Base-by-base conservation (phyloP, 805 yeast species). In the Yarrowia divulgata region DNA sequence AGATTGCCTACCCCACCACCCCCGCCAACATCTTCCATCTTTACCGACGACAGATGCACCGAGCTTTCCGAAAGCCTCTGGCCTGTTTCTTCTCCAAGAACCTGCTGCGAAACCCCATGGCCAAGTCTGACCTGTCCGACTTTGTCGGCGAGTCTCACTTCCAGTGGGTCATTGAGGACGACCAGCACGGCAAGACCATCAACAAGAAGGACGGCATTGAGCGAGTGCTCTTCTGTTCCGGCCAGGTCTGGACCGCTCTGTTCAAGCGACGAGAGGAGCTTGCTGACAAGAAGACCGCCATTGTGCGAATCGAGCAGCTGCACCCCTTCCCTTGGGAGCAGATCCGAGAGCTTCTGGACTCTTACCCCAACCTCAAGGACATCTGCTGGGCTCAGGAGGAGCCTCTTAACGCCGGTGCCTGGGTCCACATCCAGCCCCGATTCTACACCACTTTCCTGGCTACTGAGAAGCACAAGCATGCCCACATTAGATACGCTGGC, bases 321-420 rank as follows among this genome's bases (percentile, higher is more conserved):
- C 98, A 95, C 79, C 99, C 99, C 81, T 95, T 95, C 98, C 99
- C 99, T 81, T 95, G 84, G 82, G 93, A 95, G 69, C 97, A 91
- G 83, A 82, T 95, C 75, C 89, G 91, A 78, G 98, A 94, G 74
- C 82, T 91, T 35, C 82, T 95, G 75, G 84, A 90, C 81, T 79
- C 87, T 60, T 95, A 90, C 84, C 92, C 96, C 76, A 88, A 87
- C 79, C 79, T 89, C 72, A 88, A 90, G 79, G 99, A 95, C 79
- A 82, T 95, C 74, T 96, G 93, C 60, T 95, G 93, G 94, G 90
- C 96, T 82, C 99, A 95, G 84, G 99, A 95, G 83, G 99, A 95
- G 85, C 98, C 98, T 76, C 85, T 95, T 82, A 95, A 95, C 84
- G 94, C 94, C 88, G 99, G 99, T 81, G 83, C 91, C 57, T 93